Evolutionary conservation across 2,329 filamentous ascomycete genomes (phyloP), one percentile per base, ranked within the genome.

Genomic region (Colletotrichum endophyticum): DNA sequence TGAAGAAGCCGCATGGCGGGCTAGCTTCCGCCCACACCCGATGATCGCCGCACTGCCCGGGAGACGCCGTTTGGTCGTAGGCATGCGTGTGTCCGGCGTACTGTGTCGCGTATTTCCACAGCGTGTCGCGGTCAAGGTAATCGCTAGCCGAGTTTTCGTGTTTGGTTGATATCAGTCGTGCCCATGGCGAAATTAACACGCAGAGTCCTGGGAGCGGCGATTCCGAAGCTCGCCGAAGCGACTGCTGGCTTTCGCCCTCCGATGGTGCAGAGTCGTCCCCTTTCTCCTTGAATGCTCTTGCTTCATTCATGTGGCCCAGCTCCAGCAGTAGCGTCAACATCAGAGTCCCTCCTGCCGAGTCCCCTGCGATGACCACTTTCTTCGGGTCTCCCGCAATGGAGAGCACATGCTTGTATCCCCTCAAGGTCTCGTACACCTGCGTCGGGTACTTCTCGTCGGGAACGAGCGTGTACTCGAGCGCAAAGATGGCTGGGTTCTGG

Each of bases 121-220:
- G 87, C 69, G 89, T 92, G 19, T 89, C 84, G 22, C 89, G 88
- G 80, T 95, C 92, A 44, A 98, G 89, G 81, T 94, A 98, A 83
- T 98, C 95, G 79, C 93, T 95, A 6, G 86, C 82, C 1, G 94
- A 96, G 79, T 94, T 92, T 70, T 88, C 88, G 80, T 96, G 93
- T 69, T 91, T 89, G 8, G 87, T 85, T 1, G 94, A 95, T 53
- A 95, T 88, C 56, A 98, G 90, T 2, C 93, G 94, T 15, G 93
- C 89, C 95, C 95, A 98, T 0, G 95, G 95, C 12, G 94, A 96
- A 76, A 98, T 95, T 76, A 97, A 87, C 27, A 93, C 88, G 3
- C 93, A 94, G 81, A 96, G 86, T 75, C 83, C 83, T 63, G 84
- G 85, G 66, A 83, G 82, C 72, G 80, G 83, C 71, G 77, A 73